These are phyloP conservation scores for Clonostachys rosea DNA, from an alignment of 2,329 filamentous ascomycete species.

Conservation along the genomic window DNA sequence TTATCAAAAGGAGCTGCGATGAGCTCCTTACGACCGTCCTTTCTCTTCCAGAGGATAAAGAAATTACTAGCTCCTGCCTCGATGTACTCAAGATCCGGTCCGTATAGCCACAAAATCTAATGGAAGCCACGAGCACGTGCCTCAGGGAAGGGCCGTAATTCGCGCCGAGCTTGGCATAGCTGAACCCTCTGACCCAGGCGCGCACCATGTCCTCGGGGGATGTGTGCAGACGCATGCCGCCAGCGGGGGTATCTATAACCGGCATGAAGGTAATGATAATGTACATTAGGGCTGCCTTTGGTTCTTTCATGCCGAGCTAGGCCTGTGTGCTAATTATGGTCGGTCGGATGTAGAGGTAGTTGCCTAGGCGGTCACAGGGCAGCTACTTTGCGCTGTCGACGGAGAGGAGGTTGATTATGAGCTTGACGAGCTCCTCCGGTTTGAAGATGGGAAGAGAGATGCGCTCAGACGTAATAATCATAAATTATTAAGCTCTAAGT, in stretches of 20 bases:
- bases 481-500: too few relatives aligned
- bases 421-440: slow-evolving; percentile 65
- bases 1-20: background rate
- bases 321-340: slow-evolving; percentile 80
- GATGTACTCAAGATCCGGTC: background rate
- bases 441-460: slow-evolving; percentile 74
- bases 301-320: slow-evolving; percentile 75
- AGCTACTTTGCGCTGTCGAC: slow-evolving; percentile 78
- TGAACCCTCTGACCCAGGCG: background rate
- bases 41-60: background rate
- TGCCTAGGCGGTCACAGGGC: slow-evolving; percentile 60
- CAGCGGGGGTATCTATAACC: slow-evolving; percentile 41
- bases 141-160: background rate
- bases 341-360: slow-evolving; percentile 80
- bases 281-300: slow-evolving; percentile 80
- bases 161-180: background rate
- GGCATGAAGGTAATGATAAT: slow-evolving; percentile 68
- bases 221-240: slow-evolving; percentile 8
- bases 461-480: slow-evolving; percentile 32
- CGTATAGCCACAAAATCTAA: background rate
- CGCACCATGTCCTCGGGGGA: background rate
- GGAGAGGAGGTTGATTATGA: slow-evolving; percentile 67
- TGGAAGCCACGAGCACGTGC: background rate
- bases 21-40: background rate
- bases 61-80: background rate